Conservation (phyloP, 495 filamentous ascomycete species). For the Oleoguttula mirabilis region DNA sequence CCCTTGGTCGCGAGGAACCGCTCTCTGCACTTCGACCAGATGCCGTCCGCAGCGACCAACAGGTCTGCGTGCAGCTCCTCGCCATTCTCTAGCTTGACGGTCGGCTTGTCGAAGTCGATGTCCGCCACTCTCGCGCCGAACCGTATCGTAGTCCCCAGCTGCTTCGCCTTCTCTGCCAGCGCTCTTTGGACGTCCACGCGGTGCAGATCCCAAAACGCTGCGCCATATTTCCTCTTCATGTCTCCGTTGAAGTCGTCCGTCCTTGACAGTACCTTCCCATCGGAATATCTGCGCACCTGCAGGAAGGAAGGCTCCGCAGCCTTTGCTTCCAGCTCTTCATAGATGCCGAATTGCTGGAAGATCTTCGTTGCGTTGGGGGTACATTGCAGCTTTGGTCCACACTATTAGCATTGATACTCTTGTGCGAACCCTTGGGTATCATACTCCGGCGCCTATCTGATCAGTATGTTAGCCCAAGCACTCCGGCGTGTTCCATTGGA, state of each 20-base stretch:
- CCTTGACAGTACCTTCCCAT: slow-evolving; percentile 22
- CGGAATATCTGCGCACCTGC: slow-evolving; percentile 23
- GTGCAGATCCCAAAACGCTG: slow-evolving; percentile 27
- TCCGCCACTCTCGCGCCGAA: slow-evolving; percentile 20
- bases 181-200: slow-evolving; percentile 27
- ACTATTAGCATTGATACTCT: neutral
- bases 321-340: slow-evolving; percentile 16
- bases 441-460: too few relatives aligned
- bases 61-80: slow-evolving; percentile 23
- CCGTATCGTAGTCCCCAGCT: slow-evolving; percentile 21
- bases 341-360: slow-evolving; percentile 26
- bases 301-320: slow-evolving; percentile 20
- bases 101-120: slow-evolving; percentile 18
- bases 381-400: slow-evolving; percentile 30
- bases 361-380: slow-evolving; percentile 29
- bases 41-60: slow-evolving; percentile 31
- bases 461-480: too few relatives aligned
- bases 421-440: neutral
- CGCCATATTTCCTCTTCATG: slow-evolving; percentile 21
- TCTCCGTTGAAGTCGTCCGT: slow-evolving; percentile 22
- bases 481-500: slow-evolving; percentile 10
- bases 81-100: slow-evolving; percentile 14
- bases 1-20: slow-evolving; percentile 20
- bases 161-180: slow-evolving; percentile 20
- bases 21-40: slow-evolving; percentile 29